Evolutionary conservation across 2,329 filamentous ascomycete genomes (phyloP).

Genomic region (Tolypocladium paradoxum): DNA sequence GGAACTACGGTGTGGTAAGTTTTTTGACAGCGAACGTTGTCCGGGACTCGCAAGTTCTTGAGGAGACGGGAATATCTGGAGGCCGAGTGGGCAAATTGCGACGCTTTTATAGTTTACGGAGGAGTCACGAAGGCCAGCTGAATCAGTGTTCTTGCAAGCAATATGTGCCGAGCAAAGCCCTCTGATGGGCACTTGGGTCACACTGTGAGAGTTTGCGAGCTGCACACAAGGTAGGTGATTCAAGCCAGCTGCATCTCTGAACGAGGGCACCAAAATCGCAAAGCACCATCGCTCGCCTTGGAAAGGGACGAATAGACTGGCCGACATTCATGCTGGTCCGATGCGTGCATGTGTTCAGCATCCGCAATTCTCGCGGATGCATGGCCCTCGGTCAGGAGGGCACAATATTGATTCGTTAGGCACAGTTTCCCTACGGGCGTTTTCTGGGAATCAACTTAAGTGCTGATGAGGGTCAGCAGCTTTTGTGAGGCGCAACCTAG

Average conservation of each 20-base stretch:
- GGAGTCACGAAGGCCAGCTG: neutral
- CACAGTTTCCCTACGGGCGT: too few relatives aligned
- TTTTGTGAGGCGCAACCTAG: too few relatives aligned
- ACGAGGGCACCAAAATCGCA: neutral
- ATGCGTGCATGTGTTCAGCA: too few relatives aligned
- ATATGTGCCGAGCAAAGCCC: neutral
- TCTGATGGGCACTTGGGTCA: neutral
- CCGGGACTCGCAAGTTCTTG: neutral
- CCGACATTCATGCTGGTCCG: too few relatives aligned
- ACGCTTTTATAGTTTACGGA: neutral
- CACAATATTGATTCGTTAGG: neutral
- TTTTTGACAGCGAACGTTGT: neutral
- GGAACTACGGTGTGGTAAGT: too few relatives aligned
- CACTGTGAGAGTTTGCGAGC: neutral
- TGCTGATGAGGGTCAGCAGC: too few relatives aligned
- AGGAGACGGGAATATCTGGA: neutral
- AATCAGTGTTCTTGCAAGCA: neutral
- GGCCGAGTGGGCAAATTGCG: neutral
- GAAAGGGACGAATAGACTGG: too few relatives aligned
- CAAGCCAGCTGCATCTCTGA: neutral
- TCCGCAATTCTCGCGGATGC: too few relatives aligned
- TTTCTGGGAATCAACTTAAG: neutral
- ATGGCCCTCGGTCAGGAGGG: neutral
- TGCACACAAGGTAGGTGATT: neutral
- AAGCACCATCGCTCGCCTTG: too few relatives aligned